These are phyloP conservation scores for Hypoxylon sp. DNA, from an alignment of 2,329 filamentous ascomycete species.

Conservation along the genomic window DNA sequence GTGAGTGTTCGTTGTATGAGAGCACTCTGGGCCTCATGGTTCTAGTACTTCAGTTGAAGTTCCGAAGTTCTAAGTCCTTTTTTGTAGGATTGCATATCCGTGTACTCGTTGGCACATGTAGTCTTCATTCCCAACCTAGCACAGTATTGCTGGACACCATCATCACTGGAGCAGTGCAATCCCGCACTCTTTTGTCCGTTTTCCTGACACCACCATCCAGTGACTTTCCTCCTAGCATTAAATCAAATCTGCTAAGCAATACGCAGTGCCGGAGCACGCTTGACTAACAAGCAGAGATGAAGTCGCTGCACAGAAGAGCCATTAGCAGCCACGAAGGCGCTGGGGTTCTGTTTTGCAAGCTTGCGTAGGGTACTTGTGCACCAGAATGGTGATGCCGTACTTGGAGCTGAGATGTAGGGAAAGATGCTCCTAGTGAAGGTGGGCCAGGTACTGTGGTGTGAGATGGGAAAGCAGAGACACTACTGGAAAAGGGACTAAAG, in stretches of 20 bases:
- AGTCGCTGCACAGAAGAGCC: slow-evolving; percentile 27
- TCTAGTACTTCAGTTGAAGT: too few relatives aligned
- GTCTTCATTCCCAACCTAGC: not conserved
- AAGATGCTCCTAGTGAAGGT: not conserved
- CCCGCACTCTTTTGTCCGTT: not conserved
- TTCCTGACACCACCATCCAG: not conserved
- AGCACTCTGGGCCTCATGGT: too few relatives aligned
- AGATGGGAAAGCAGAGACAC: not conserved
- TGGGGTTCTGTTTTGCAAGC: slow-evolving; percentile 20
- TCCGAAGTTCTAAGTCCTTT: too few relatives aligned
- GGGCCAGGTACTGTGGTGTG: not conserved
- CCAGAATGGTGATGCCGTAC: not conserved
- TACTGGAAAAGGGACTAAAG: not conserved
- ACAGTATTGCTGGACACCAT: not conserved
- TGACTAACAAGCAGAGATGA: slow-evolving; percentile 23
- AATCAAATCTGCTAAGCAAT: slow-evolving; percentile 19
- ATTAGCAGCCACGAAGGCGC: slow-evolving; percentile 23
- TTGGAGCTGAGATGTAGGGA: slow-evolving; percentile 2
- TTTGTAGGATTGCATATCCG: too few relatives aligned
- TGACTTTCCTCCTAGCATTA: slow-evolving; percentile 7
- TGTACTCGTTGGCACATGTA: not conserved
- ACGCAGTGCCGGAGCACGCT: slow-evolving; percentile 21
- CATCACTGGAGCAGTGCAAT: not conserved
- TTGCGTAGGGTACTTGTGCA: not conserved
- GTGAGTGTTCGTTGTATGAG: too few relatives aligned